A percentile compares a stretch with the other conserved stretches of the same genome.
Conservation (phyloP, 2,329 filamentous ascomycete genomes). For the Pseudocercospora ulei region DNA sequence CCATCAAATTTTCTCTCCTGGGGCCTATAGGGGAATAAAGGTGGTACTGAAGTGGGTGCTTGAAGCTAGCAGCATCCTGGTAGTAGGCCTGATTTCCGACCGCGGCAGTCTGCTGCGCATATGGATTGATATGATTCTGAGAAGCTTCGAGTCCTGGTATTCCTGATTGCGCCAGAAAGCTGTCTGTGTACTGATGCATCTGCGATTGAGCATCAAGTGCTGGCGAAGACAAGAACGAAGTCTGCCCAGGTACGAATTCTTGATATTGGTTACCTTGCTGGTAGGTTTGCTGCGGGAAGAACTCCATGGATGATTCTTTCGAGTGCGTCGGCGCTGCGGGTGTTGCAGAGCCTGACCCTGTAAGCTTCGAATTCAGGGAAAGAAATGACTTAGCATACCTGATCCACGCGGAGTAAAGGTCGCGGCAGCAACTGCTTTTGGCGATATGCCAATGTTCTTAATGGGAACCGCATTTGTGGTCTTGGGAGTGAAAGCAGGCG, state of each 20-base stretch:
- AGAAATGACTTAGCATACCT: constrained; percentile 22
- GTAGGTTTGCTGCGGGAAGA: constrained; percentile 27
- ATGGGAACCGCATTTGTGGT: constrained; percentile 42
- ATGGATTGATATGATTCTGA: constrained; percentile 51
- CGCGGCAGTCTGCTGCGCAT: constrained; percentile 59
- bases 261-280: constrained; percentile 36
- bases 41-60: constrained; percentile 69
- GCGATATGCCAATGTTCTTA: constrained; percentile 72
- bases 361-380: constrained; percentile 1
- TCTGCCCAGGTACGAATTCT: constrained; percentile 48
- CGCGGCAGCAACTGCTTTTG: constrained; percentile 79
- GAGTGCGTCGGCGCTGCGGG: constrained; percentile 36
- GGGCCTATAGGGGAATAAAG: constrained; percentile 80
- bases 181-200: constrained; percentile 37
- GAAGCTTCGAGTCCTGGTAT: constrained; percentile 30
- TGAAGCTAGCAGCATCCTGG: constrained; percentile 48
- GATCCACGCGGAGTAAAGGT: constrained; percentile 63
- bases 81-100: constrained; percentile 59
- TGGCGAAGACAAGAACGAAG: constrained; percentile 45
- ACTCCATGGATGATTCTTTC: constrained; percentile 43
- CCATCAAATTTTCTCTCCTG: constrained; percentile 67
- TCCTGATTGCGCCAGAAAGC: constrained; percentile 35
- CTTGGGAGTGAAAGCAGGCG: constrained; percentile 64
- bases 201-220: constrained; percentile 27
- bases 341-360: constrained; percentile 35